Evolutionary conservation across 768 basidiomycete genomes (phyloP).

Genomic region (Panaeolus cyanescens): DNA sequence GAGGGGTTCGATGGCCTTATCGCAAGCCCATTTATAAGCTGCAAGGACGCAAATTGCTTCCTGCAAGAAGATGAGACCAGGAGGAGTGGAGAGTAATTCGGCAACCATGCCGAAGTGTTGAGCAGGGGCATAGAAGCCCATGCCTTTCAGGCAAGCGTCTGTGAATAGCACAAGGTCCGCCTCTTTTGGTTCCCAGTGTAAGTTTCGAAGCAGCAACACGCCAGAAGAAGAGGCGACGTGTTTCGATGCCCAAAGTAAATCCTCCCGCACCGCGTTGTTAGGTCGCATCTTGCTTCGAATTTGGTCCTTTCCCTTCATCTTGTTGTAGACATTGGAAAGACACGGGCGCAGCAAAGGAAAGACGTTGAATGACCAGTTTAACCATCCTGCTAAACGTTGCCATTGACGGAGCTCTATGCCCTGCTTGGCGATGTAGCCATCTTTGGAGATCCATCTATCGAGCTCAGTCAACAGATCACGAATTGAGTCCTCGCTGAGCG

Average conservation of each 20-base stretch:
- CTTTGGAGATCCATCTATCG: not conserved
- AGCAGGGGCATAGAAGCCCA: slow-evolving; percentile 26
- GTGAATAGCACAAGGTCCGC: slow-evolving; percentile 14
- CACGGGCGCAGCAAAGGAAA: slow-evolving; percentile 26
- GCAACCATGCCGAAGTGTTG: slow-evolving; percentile 14
- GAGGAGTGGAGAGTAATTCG: not conserved
- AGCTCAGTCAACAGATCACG: not conserved
- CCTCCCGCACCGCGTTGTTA: slow-evolving; percentile 20
- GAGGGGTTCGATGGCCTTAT: not conserved
- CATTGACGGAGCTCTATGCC: not conserved
- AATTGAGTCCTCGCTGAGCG: slow-evolving; percentile 14
- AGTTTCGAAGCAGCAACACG: slow-evolving; percentile 17
- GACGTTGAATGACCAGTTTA: slow-evolving; percentile 36
- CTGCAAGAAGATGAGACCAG: slow-evolving; percentile 18
- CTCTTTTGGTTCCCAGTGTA: slow-evolving; percentile 7
- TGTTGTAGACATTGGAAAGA: slow-evolving; percentile 26
- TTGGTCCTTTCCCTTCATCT: slow-evolving; percentile 19
- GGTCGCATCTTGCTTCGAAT: slow-evolving; percentile 17
- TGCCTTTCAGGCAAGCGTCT: slow-evolving; percentile 19
- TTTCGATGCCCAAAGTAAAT: slow-evolving; percentile 30
- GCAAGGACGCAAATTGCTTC: slow-evolving; percentile 22
- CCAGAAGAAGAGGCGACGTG: slow-evolving; percentile 18
- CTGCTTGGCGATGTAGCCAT: not conserved
- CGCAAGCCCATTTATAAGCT: not conserved
- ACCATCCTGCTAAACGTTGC: slow-evolving; percentile 26